Percentiles rank a stretch among this genome's conserved stretches.
These are phyloP conservation scores for Eucalyptus grandis DNA, from an alignment of 345 rosid genomes.

Conservation along the genomic window DNA sequence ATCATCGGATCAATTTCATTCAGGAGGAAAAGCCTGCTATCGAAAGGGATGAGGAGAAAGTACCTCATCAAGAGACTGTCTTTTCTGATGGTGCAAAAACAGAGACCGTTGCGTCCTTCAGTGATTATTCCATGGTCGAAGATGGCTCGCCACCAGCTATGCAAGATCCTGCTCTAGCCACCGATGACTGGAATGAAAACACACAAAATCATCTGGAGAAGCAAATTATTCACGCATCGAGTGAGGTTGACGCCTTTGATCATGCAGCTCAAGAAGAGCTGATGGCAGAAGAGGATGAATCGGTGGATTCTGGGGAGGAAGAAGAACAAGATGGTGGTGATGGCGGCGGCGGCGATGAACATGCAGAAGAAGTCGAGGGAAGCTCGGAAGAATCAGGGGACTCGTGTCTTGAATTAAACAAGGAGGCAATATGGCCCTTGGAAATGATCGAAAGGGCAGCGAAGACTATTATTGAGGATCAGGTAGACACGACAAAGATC, in stretches of 20 bases:
- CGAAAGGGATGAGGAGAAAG: neutral
- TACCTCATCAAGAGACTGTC: neutral
- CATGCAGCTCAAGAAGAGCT: neutral
- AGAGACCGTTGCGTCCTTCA: neutral
- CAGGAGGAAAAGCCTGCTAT: conserved; percentile 11
- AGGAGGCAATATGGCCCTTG: conserved; percentile 23
- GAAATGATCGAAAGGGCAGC: conserved; percentile 7
- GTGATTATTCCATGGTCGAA: neutral
- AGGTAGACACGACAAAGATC: neutral
- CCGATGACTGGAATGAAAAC: neutral
- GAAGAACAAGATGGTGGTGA: neutral
- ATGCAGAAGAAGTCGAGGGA: neutral
- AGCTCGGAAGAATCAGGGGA: conserved; percentile 14
- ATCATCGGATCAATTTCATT: neutral
- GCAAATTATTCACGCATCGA: neutral
- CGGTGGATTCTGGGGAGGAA: neutral
- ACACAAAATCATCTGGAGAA: neutral
- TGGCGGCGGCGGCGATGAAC: neutral
- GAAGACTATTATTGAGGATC: neutral
- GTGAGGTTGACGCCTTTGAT: neutral
- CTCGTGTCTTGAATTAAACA: conserved; percentile 16
- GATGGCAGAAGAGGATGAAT: neutral
- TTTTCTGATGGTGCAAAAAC: neutral
- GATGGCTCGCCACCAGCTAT: neutral
- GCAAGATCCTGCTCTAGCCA: neutral